These are phyloP conservation scores for Botryotinia convoluta DNA, from an alignment of 2,329 filamentous ascomycete species.

Conservation along the genomic window DNA sequence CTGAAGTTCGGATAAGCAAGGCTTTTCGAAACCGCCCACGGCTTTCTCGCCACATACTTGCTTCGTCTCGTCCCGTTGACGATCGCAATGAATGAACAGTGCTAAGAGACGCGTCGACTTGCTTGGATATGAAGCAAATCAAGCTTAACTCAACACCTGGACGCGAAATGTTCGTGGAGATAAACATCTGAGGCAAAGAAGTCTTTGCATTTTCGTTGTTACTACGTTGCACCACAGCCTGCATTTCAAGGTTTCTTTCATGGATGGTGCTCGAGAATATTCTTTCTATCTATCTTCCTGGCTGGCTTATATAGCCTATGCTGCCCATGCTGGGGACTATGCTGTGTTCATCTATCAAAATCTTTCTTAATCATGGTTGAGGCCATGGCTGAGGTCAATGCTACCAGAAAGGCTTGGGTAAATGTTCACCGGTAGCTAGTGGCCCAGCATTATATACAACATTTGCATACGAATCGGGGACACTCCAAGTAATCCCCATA, in stretches of 20 bases:
- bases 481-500: not conserved
- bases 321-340: not conserved
- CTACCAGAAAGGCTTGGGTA: not conserved
- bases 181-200: not conserved
- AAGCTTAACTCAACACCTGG: slow-evolving; percentile 4
- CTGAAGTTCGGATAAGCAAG: not conserved
- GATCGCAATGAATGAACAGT: not conserved
- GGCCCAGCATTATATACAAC: not conserved
- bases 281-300: not conserved
- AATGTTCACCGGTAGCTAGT: slow-evolving; percentile 3
- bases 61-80: not conserved
- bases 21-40: slow-evolving; percentile 6
- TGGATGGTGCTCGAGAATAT: slow-evolving; percentile 12
- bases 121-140: not conserved
- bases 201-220: slow-evolving; percentile 14
- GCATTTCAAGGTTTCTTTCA: not conserved
- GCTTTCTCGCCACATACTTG: slow-evolving; percentile 1
- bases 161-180: slow-evolving; percentile 5
- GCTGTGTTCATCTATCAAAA: slow-evolving; percentile 9
- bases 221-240: slow-evolving; percentile 13
- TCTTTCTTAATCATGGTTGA: not conserved
- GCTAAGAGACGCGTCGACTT: not conserved
- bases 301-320: not conserved
- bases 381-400: not conserved
- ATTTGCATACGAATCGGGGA: slow-evolving; percentile 11